Base-by-base conservation (phyloP, 148 eudicot species). In the Polygonum maritimum region DNA sequence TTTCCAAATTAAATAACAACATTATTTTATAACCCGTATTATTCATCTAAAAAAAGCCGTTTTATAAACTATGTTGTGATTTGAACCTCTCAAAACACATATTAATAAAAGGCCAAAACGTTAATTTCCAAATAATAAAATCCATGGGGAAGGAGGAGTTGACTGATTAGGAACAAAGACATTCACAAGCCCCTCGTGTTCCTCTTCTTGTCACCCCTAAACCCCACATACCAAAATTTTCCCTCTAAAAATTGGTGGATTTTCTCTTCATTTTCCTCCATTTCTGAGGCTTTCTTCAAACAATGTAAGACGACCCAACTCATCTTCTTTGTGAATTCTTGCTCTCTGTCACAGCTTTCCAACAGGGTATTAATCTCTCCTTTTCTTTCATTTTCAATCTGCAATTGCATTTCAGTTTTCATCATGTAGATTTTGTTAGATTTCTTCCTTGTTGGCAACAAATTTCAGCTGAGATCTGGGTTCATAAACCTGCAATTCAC, bases 381-480 rank as follows among this genome's bases (percentile, higher is more conserved):
- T 10, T 44, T 44, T 35, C 16, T 62, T 3, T 31, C 13, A 2
- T 2, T 26, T 31, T 62, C 69, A 26, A 62, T 62, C 16, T 67
- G 60, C 38, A 60, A 2, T 60, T 26, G 69, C 69, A 60, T 31
- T 60, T 60, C 69, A 60, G 33, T 26, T 60, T 13, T 31, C 36
- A 5, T 3, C 69, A 0, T 60, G 35, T 38, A 11, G 31, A 26
- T 60, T 58, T 14, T 58, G 35, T 58, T 22, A 4, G 26, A 1
- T 58, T 67, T 1, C 38, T 65, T 5, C 35, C 5, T 36, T 15
- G 15, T 67, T 35, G 21, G 40, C 71, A 67, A 67, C 71, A 35
- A 67, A 67, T 35, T 33, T 67, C 44, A 67, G 71, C 71, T 67
- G 15, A 67, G 71, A 67, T 67, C 71, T 67, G 41, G 71, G 15